Conservation (phyloP, 2,329 filamentous ascomycete genomes). For the Cadophora sp. region DNA sequence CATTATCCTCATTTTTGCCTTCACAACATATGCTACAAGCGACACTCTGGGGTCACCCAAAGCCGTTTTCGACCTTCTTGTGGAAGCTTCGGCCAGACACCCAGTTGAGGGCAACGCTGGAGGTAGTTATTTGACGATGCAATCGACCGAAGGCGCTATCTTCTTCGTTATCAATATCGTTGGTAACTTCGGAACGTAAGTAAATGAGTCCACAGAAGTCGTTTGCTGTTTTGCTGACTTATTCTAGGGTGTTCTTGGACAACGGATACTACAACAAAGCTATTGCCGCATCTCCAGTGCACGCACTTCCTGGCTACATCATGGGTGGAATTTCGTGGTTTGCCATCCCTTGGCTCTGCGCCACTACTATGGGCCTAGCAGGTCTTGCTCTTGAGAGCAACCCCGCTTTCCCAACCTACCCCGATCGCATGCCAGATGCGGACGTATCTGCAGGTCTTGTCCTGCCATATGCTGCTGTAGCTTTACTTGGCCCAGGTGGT, state of each 20-base stretch:
- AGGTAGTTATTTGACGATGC: slow-evolving; percentile 89
- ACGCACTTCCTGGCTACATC: slow-evolving; percentile 88
- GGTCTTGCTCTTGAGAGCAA: slow-evolving; percentile 80
- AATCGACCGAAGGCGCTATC: slow-evolving; percentile 78
- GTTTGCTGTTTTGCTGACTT: slow-evolving; percentile 50
- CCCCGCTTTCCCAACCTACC: slow-evolving; percentile 75
- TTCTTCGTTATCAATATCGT: slow-evolving; percentile 94
- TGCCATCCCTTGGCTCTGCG: slow-evolving; percentile 88
- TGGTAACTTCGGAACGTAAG: slow-evolving; percentile 72
- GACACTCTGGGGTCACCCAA: slow-evolving; percentile 75
- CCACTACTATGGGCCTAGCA: slow-evolving; percentile 86
- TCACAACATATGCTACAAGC: slow-evolving; percentile 80
- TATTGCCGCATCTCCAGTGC: slow-evolving; percentile 84
- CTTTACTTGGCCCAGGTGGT: slow-evolving; percentile 81
- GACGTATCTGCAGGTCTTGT: slow-evolving; percentile 86
- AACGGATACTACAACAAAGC: slow-evolving; percentile 95
- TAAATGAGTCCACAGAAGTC: neutral
- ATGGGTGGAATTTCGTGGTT: slow-evolving; percentile 86
- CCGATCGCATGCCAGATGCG: slow-evolving; percentile 71
- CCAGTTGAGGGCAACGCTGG: slow-evolving; percentile 81
- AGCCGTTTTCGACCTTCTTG: slow-evolving; percentile 79
- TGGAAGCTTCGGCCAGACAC: slow-evolving; percentile 70
- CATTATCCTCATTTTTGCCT: slow-evolving; percentile 85
- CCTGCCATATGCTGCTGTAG: slow-evolving; percentile 84
- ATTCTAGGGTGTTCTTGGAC: slow-evolving; percentile 74